Percentiles rank a stretch among this genome's conserved stretches.
Evolutionary conservation across 306 rosid genomes (phyloP).

Genomic region (Ceratonia siliqua): DNA sequence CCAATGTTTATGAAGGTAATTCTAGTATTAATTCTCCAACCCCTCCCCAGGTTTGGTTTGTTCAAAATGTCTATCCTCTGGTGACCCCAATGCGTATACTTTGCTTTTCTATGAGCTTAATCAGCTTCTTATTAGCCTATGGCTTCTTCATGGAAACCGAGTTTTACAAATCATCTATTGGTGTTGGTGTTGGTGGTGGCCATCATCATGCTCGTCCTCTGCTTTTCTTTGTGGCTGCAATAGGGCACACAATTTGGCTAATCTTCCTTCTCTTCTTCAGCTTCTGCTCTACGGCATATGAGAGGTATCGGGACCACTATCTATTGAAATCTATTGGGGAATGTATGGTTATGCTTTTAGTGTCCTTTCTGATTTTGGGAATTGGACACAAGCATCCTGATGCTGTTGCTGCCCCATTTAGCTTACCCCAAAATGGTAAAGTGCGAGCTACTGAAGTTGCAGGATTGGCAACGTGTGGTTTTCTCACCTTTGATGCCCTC

Average conservation of each 20-base stretch:
- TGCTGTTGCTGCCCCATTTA: not conserved
- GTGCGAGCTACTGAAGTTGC: not conserved
- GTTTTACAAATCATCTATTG: conserved; percentile 17
- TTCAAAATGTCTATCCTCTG: conserved; percentile 32
- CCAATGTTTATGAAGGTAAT: not conserved
- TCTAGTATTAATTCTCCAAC: not conserved
- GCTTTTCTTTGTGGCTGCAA: conserved; percentile 12
- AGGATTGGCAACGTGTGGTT: not conserved
- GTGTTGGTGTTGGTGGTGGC: not conserved
- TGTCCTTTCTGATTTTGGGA: conserved; percentile 17
- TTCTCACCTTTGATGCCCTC: conserved; percentile 19
- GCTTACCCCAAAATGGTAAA: not conserved
- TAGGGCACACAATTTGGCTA: not conserved
- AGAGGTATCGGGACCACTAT: conserved; percentile 17
- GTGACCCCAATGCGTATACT: conserved; percentile 38
- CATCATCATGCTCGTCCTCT: not conserved
- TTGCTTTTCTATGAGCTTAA: not conserved
- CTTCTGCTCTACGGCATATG: conserved; percentile 9
- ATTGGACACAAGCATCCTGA: conserved; percentile 17
- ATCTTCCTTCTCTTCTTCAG: conserved; percentile 27
- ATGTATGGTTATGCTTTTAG: conserved; percentile 3
- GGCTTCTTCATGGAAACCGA: conserved; percentile 16
- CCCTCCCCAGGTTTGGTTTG: conserved; percentile 28
- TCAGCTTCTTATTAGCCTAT: conserved; percentile 22
- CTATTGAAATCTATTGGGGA: conserved; percentile 31